Conservation (phyloP, 805 yeast species). For the Metschnikowia baotianmanensis region DNA sequence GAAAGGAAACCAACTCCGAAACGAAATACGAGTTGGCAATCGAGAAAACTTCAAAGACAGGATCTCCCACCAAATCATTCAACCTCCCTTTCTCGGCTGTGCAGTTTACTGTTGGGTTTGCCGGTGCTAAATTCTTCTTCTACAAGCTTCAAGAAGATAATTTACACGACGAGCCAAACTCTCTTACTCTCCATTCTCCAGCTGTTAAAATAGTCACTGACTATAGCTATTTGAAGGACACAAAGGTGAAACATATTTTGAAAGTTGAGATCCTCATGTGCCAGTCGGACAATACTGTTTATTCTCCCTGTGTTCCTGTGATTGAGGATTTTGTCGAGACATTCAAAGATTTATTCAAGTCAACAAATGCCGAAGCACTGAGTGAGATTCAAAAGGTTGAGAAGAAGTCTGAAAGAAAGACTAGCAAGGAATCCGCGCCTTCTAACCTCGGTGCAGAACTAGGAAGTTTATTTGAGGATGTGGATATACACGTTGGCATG, state of each 20-base stretch:
- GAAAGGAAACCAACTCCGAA: too few relatives aligned
- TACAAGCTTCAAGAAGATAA: conserved; percentile 44
- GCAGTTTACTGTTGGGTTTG: conserved; percentile 56
- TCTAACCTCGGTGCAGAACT: conserved; percentile 31
- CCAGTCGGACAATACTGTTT: conserved; percentile 67
- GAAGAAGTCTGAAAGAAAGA: too few relatives aligned
- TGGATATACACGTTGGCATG: conserved; percentile 63
- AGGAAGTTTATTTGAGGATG: conserved; percentile 42
- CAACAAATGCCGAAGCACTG: too few relatives aligned
- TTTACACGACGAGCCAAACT: conserved; percentile 37
- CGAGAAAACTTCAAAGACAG: background rate
- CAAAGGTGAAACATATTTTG: conserved; percentile 42
- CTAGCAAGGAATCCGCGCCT: conserved; percentile 1
- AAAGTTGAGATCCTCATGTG: conserved; percentile 57
- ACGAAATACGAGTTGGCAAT: too few relatives aligned
- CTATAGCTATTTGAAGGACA: conserved; percentile 42
- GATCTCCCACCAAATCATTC: conserved; percentile 8
- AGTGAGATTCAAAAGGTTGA: too few relatives aligned
- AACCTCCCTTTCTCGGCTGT: conserved; percentile 37
- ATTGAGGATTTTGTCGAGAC: conserved; percentile 56
- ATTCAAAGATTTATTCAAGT: conserved; percentile 46
- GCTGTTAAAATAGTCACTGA: conserved; percentile 58
- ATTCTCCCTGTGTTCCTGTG: conserved; percentile 78
- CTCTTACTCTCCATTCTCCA: conserved; percentile 71
- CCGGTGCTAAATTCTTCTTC: conserved; percentile 64